Evolutionary conservation across 768 basidiomycete genomes (phyloP).

Genomic region (Mycena olivaceomarginata): DNA sequence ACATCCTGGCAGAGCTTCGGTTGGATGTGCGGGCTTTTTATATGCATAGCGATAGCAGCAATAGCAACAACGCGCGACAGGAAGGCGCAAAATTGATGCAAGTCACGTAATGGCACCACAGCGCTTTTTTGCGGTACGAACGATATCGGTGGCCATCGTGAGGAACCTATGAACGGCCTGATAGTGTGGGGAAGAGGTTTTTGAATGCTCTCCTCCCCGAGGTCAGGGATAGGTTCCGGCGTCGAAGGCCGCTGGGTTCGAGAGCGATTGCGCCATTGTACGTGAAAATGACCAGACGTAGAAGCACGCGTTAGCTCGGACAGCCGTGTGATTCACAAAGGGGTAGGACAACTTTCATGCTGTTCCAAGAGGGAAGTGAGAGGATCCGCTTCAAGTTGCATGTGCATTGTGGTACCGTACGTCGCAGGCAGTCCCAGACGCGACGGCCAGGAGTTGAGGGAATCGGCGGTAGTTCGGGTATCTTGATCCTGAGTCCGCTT

Average conservation of each 20-base stretch:
- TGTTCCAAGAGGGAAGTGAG: too few species aligned
- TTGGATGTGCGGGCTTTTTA: background rate
- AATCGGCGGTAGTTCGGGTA: too few species aligned
- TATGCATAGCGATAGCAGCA: background rate
- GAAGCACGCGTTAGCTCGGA: background rate
- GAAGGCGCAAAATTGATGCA: constrained; percentile 8
- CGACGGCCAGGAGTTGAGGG: too few species aligned
- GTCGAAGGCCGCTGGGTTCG: background rate
- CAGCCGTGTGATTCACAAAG: too few species aligned
- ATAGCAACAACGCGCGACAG: background rate
- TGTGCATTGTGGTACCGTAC: too few species aligned
- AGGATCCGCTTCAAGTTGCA: too few species aligned
- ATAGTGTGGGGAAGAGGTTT: background rate
- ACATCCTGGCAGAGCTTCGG: constrained; percentile 6
- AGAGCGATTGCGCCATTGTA: constrained; percentile 12
- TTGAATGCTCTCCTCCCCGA: background rate
- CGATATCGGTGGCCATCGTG: background rate
- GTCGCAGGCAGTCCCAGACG: too few species aligned
- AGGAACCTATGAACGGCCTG: background rate
- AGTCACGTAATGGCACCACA: background rate
- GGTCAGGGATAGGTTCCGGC: background rate
- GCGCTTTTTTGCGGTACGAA: background rate
- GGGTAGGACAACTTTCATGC: too few species aligned
- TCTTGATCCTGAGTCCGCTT: too few species aligned
- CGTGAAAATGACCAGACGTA: constrained; percentile 8